Base-by-base conservation (phyloP, 1,284 basidiomycete genomes). In the Irpex rosettiformis region DNA sequence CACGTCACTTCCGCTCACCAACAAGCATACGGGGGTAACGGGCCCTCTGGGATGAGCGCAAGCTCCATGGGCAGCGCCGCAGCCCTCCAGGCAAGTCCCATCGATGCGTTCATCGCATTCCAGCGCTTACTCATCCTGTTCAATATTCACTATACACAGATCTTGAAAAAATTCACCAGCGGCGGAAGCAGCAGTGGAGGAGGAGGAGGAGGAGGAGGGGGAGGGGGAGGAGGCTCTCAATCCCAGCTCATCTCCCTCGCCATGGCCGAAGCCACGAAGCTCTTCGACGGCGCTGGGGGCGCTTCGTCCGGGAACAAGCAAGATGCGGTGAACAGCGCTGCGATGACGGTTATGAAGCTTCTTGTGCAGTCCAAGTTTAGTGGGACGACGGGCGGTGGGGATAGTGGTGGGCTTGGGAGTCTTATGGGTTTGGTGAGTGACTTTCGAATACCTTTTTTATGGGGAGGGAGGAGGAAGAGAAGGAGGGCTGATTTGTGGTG, bases 341-440 rank as follows among this genome's bases (percentile, higher is more conserved):
- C 88, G 3, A 86, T 88, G 83, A 93, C 88, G 1, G 83, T 91
- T 58, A 86, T 93, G 83, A 94, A 94, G 74, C 76, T 94, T 10
- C 68, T 88, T 60, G 83, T 86, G 56, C 82, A 89, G 69, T 83
- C 81, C 48, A 87, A 89, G 73, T 77, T 89, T 61, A 74, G 80
- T 47, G 66, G 73, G 2, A 69, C 71, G 3, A 75, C 73, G 24
- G 86, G 87, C 5, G 87, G 86, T 0, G 63, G 77, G 13, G 81
- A 84, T 69, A 89, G 85, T 27, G 89, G 90, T 52, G 88, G 88
- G 4, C 66, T 90, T 16, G 66, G 81, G 29, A 67, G 78, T 16
- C 64, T 93, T 55, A 74, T 85, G 74, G 67, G 81, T 57, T 64
- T 88, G 74, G 88, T 83, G 59, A 65, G 78, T 73, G 2, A 10